Conservation (phyloP, 2,329 filamentous ascomycete genomes). For the Arthrobotrys iridis region DNA sequence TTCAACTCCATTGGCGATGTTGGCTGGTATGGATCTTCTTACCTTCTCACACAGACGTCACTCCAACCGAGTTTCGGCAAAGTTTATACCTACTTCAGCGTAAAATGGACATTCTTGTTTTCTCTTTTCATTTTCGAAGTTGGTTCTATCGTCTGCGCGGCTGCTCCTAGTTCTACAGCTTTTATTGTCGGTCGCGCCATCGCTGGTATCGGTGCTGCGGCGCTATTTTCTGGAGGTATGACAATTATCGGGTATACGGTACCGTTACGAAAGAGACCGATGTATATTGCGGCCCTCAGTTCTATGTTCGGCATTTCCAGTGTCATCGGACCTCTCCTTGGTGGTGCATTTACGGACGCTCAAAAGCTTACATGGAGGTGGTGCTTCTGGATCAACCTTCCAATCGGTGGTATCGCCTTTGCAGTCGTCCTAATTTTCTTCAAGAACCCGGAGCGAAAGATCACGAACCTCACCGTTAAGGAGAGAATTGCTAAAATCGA, state of each 20-base stretch:
- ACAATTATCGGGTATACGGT: slow-evolving; percentile 63
- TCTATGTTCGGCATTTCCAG: slow-evolving; percentile 65
- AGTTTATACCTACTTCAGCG: slow-evolving; percentile 62
- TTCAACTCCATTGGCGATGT: slow-evolving; percentile 62
- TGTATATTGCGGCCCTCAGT: slow-evolving; percentile 59
- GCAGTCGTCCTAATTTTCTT: slow-evolving; percentile 61
- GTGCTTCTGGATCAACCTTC: slow-evolving; percentile 65
- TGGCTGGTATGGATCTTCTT: slow-evolving; percentile 63
- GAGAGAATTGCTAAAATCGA: slow-evolving; percentile 60
- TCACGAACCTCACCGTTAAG: slow-evolving; percentile 54
- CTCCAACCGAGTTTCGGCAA: slow-evolving; percentile 63
- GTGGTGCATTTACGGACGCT: slow-evolving; percentile 61
- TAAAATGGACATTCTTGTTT: slow-evolving; percentile 58
- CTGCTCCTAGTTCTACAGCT: slow-evolving; percentile 65
- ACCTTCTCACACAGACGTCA: slow-evolving; percentile 61
- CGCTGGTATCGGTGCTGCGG: slow-evolving; percentile 64
- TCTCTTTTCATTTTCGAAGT: slow-evolving; percentile 52
- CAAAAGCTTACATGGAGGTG: slow-evolving; percentile 64
- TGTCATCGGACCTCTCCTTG: slow-evolving; percentile 66
- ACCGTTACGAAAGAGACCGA: slow-evolving; percentile 58
- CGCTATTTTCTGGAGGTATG: slow-evolving; percentile 65
- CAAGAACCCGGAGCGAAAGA: slow-evolving; percentile 57
- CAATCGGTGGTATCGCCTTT: slow-evolving; percentile 61
- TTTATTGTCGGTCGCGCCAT: slow-evolving; percentile 68
- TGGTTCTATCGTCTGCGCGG: slow-evolving; percentile 68